A percentile compares a stretch with the other conserved stretches of the same genome.
Conservation (phyloP, 2,329 filamentous ascomycete genomes). For the Anthostomella pinea region DNA sequence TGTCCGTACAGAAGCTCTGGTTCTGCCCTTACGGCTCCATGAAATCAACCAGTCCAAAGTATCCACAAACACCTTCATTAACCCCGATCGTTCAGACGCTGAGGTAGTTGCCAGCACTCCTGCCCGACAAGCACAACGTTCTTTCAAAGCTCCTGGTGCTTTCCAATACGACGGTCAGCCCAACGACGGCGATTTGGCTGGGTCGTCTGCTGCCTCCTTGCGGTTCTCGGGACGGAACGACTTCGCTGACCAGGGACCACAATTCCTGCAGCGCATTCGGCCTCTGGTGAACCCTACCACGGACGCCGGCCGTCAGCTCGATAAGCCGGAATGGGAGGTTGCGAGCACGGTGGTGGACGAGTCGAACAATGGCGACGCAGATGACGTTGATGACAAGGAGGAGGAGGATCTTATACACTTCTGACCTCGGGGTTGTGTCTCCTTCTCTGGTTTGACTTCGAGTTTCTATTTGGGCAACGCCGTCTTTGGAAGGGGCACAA, state of each 20-base stretch:
- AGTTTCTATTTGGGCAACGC: too few species aligned
- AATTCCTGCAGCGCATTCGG: neutral
- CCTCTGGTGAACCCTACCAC: neutral
- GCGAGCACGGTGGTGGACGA: constrained; percentile 5
- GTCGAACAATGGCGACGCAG: neutral
- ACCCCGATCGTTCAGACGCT: too few species aligned
- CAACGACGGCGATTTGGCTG: neutral
- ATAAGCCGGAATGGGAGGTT: constrained; percentile 21
- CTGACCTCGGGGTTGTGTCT: constrained; percentile 3
- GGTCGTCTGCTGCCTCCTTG: too few species aligned
- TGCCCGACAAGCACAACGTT: too few species aligned
- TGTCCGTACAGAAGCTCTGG: neutral
- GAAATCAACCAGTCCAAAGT: too few species aligned
- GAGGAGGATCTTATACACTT: constrained; percentile 13
- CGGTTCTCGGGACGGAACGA: too few species aligned
- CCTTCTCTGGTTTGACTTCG: too few species aligned
- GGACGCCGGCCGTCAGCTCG: constrained; percentile 2
- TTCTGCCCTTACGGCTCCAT: too few species aligned
- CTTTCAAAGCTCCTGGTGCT: too few species aligned
- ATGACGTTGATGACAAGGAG: constrained; percentile 1
- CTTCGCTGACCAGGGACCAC: neutral
- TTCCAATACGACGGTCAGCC: neutral
- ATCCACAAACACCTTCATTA: too few species aligned
- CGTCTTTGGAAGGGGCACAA: too few species aligned
- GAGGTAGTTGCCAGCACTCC: too few species aligned